Base-by-base conservation (phyloP, 2,329 filamentous ascomycete species). In the Claviceps arundinis region DNA sequence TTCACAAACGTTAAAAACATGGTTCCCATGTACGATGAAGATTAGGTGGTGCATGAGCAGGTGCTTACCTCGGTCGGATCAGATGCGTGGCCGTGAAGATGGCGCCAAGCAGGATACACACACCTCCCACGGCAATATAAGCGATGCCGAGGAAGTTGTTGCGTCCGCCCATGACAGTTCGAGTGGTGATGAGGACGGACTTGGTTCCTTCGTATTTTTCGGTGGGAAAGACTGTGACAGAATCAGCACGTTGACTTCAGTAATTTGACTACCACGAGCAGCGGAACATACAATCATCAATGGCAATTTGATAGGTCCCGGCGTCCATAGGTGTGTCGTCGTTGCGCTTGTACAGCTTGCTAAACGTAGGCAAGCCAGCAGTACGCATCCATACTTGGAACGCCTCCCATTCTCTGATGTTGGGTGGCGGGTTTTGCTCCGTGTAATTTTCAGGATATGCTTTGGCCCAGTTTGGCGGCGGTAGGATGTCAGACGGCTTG, bases 381-480 rank as follows among this genome's bases (percentile, higher is more conserved):
- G 94, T 95, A 60, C 93, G 83, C 93, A 98, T 98, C 93, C 93
- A 98, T 22, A 97, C 90, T 70, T 96, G 90, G 67, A 98, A 95
- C 44, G 82, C 81, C 66, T 95, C 86, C 70, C 89, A 84, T 0
- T 81, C 70, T 56, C 84, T 76, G 17, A 97, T 67, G 60, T 93
- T 70, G 0, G 89, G 89, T 22, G 88, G 82, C 2, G 78, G 79
- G 50, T 77, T 75, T 0, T 78, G 70, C 0, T 73, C 66, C 3
- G 78, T 83, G 64, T 95, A 95, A 55, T 78, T 80, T 40, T 84
- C 65, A 6, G 83, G 84, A 59, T 85, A 95, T 53, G 80, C 77
- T 13, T 75, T 62, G 17, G 70, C 65, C 93, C 93, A 98, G 67
- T 96, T 94, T 4, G 87, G 89, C 1, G 93, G 93, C 1, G 90